Evolutionary conservation across 352 stramenopile species (phyloP).

Genomic region (Elongisporangium anandrum): DNA sequence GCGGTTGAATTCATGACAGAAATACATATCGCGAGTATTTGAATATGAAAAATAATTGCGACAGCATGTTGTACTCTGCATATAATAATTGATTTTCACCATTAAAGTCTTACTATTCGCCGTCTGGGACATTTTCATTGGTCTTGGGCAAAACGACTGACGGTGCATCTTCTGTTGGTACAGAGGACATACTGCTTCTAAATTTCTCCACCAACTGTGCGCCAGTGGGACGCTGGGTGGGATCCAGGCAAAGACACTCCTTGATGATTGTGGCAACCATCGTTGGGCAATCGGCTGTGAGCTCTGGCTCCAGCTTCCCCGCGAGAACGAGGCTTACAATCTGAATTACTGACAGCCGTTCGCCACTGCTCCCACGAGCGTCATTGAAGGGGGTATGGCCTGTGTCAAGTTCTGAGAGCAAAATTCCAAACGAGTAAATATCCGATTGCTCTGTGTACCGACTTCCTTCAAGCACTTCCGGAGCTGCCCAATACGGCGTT

Average conservation of each 20-base stretch:
- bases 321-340: constrained; percentile 61
- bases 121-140: no score
- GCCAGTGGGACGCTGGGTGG: constrained; percentile 40
- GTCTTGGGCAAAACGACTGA: no score
- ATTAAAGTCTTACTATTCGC: no score
- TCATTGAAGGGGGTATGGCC: constrained; percentile 25
- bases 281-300: constrained; percentile 34
- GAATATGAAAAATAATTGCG: no score
- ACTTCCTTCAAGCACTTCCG: constrained; percentile 54
- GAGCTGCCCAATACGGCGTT: constrained; percentile 59
- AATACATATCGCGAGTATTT: no score
- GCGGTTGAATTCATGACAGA: no score
- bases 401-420: constrained; percentile 48
- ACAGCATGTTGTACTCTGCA: no score
- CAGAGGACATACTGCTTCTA: no score
- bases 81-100: no score
- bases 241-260: constrained; percentile 63
- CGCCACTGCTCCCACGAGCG: constrained; percentile 29
- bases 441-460: constrained; percentile 58
- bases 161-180: no score
- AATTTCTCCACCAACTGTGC: no score
- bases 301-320: constrained; percentile 62
- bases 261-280: constrained; percentile 31
- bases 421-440: constrained; percentile 72
- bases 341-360: constrained; percentile 55